Conservation (phyloP, 306 rosid species). For the Betula pendula region DNA sequence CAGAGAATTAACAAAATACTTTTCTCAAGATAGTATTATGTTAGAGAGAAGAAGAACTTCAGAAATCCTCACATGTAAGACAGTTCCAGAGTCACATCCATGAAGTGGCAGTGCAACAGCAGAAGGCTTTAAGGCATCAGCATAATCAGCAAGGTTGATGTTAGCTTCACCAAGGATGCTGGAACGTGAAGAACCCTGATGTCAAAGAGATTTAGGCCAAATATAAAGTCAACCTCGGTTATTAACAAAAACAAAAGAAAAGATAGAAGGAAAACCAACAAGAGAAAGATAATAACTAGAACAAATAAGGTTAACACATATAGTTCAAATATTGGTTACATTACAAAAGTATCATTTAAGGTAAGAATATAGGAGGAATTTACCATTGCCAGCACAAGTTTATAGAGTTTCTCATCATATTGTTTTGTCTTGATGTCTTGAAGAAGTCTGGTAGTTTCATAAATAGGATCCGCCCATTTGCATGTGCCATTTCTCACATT, state of each 20-base stretch:
- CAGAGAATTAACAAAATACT: slow-evolving; percentile 15
- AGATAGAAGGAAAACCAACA: not conserved
- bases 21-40: slow-evolving; percentile 13
- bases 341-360: not conserved
- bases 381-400: slow-evolving; percentile 91
- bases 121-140: slow-evolving; percentile 87
- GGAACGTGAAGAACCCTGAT: slow-evolving; percentile 92
- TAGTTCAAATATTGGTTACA: not conserved
- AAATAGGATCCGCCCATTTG: slow-evolving; percentile 98
- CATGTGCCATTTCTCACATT: slow-evolving; percentile 96
- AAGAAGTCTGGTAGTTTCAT: slow-evolving; percentile 94
- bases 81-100: slow-evolving; percentile 81
- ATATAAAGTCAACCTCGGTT: slow-evolving; percentile 35
- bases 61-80: slow-evolving; percentile 78
- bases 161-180: slow-evolving; percentile 90
- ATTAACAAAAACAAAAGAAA: slow-evolving; percentile 18
- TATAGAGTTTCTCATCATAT: slow-evolving; percentile 86
- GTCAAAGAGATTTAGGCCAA: slow-evolving; percentile 36
- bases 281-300: not conserved
- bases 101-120: slow-evolving; percentile 67
- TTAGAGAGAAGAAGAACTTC: slow-evolving; percentile 25
- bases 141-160: slow-evolving; percentile 89
- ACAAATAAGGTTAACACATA: not conserved
- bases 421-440: slow-evolving; percentile 84
- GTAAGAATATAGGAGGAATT: slow-evolving; percentile 25